These are phyloP conservation scores for Podaxis sp. DNA, from an alignment of 768 basidiomycete species.

Conservation along the genomic window DNA sequence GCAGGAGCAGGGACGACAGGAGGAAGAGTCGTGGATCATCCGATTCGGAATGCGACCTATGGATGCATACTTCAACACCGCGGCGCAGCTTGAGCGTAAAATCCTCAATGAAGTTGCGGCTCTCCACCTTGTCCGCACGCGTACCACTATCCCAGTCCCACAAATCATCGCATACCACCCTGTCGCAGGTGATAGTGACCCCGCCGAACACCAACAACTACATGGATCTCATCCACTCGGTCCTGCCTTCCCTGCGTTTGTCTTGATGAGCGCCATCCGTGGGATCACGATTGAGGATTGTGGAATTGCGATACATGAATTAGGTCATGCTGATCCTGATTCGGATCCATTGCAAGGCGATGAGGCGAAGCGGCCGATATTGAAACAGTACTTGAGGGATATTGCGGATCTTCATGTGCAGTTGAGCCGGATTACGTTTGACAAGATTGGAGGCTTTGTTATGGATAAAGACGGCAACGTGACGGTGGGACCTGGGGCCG, in stretches of 20 bases:
- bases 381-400: conserved; percentile 34
- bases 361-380: conserved; percentile 29
- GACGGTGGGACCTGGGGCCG: conserved; percentile 34
- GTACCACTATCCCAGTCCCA: conserved; percentile 38
- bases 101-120: conserved; percentile 41
- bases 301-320: conserved; percentile 32
- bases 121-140: conserved; percentile 33
- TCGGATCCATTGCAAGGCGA: conserved; percentile 29
- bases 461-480: conserved; percentile 30
- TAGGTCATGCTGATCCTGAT: conserved; percentile 19
- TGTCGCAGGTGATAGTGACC: conserved; percentile 7
- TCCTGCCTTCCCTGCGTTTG: conserved; percentile 33
- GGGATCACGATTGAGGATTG: conserved; percentile 38
- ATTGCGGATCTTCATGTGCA: conserved; percentile 38
- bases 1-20: conserved; percentile 1
- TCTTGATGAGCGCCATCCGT: conserved; percentile 35
- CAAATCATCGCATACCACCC: conserved; percentile 33
- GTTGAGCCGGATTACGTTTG: conserved; percentile 34
- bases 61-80: conserved; percentile 37
- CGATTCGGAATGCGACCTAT: conserved; percentile 34
- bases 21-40: conserved; percentile 33
- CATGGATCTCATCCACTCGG: conserved; percentile 28
- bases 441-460: conserved; percentile 34
- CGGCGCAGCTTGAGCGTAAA: conserved; percentile 38
- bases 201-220: conserved; percentile 16